Evolutionary conservation across 176 grass and related monocot species (phyloP).

Genomic region (Oropetium thomaeum): DNA sequence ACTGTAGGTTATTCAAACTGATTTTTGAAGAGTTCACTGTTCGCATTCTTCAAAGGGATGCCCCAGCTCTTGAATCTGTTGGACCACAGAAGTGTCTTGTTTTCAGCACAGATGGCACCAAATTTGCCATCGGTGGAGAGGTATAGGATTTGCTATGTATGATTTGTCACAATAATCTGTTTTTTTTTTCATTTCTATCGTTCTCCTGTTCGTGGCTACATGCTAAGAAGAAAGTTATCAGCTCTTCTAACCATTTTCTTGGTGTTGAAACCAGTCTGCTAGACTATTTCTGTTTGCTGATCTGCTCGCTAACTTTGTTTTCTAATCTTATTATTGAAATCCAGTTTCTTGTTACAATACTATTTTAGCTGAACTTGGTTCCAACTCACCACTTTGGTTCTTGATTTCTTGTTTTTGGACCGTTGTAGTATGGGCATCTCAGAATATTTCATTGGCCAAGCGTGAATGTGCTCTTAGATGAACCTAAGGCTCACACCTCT

Average conservation of each 20-base stretch:
- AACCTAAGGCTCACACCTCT: slow-evolving; percentile 94
- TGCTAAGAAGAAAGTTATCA: neutral
- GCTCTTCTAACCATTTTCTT: neutral
- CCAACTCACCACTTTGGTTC: neutral
- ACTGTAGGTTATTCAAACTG: slow-evolving; percentile 71
- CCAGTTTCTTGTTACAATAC: neutral
- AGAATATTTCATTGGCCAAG: slow-evolving; percentile 96
- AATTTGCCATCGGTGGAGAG: slow-evolving; percentile 92
- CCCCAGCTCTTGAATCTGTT: slow-evolving; percentile 60
- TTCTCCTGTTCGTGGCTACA: neutral
- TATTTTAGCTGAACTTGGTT: slow-evolving; percentile 20
- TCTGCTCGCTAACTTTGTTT: neutral
- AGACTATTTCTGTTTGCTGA: slow-evolving; percentile 19
- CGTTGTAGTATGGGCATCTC: slow-evolving; percentile 78
- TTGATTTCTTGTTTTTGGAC: slow-evolving; percentile 15
- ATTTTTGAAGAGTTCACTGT: slow-evolving; percentile 54
- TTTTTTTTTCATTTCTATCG: neutral
- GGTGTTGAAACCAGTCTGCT: neutral
- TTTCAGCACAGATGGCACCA: slow-evolving; percentile 92
- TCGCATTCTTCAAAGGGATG: slow-evolving; percentile 56
- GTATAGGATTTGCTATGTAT: slow-evolving; percentile 42
- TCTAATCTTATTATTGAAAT: slow-evolving; percentile 1
- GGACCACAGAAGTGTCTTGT: slow-evolving; percentile 86
- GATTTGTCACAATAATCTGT: neutral
- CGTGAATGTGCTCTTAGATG: slow-evolving; percentile 80